A percentile compares a stretch with the other conserved stretches of the same genome.
Evolutionary conservation across 1,284 basidiomycete genomes (phyloP).

Genomic region (Cystobasidium sp.): DNA sequence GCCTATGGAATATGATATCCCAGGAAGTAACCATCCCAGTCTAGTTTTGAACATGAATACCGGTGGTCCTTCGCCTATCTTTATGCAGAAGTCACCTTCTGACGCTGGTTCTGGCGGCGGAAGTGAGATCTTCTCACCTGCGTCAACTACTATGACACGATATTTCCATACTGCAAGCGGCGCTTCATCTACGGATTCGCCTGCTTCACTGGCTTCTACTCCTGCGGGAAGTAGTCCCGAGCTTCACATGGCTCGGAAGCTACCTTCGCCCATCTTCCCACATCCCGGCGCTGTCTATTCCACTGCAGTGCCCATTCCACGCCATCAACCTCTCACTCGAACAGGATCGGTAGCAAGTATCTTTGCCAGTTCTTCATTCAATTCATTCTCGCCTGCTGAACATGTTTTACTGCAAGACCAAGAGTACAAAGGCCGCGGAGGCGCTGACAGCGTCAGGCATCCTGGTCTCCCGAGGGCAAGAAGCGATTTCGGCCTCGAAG

Average conservation of each 20-base stretch:
- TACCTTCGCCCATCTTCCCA: constrained; percentile 2
- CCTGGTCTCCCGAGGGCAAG: background rate
- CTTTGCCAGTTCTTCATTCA: background rate
- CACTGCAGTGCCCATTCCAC: background rate
- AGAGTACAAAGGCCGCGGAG: background rate
- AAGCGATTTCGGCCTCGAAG: constrained; percentile 1
- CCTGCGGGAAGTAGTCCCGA: constrained; percentile 14
- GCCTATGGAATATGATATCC: constrained; percentile 7
- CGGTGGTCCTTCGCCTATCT: constrained; percentile 17
- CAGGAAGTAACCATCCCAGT: no score
- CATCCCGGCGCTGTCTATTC: background rate
- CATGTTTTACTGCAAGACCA: background rate
- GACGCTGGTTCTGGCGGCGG: background rate
- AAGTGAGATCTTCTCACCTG: constrained; percentile 16
- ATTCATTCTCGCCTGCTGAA: constrained; percentile 7
- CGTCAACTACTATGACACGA: background rate
- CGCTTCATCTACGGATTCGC: constrained; percentile 17
- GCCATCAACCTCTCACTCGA: constrained; percentile 1
- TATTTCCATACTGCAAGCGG: constrained; percentile 1
- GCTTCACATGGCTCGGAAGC: background rate
- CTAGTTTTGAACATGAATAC: background rate
- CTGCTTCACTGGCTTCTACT: constrained; percentile 17
- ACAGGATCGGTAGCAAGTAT: background rate
- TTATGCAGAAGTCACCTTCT: constrained; percentile 17
- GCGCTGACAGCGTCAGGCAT: no score